These are phyloP conservation scores for Salix dunnii DNA, from an alignment of 345 rosid genomes.

Conservation along the genomic window DNA sequence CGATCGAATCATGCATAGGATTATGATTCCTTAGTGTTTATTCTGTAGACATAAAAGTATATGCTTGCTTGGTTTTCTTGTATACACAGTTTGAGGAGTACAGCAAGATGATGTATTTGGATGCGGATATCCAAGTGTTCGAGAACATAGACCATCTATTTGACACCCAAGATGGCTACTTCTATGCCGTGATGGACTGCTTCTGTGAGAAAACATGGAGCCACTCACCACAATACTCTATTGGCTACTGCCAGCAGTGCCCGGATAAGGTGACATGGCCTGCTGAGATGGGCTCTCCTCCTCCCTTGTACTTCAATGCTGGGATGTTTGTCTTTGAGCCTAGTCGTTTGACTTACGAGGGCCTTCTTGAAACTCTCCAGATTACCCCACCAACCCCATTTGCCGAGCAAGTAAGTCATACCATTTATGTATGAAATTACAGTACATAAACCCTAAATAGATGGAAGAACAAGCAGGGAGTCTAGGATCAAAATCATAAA, in stretches of 20 bases:
- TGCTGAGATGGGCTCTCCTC: conserved; percentile 22
- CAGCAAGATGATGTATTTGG: conserved; percentile 24
- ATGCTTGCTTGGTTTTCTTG: neutral
- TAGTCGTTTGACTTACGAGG: conserved; percentile 14
- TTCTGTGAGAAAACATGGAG: conserved; percentile 28
- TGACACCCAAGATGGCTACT: conserved; percentile 21
- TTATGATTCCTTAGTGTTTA: no score
- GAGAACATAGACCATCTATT: conserved; percentile 22
- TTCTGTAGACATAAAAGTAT: neutral
- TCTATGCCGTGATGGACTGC: conserved; percentile 19
- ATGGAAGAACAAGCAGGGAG: no score
- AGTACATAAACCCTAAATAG: no score
- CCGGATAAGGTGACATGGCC: conserved; percentile 18
- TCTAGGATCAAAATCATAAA: no score
- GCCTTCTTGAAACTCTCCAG: conserved; percentile 14
- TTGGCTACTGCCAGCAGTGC: conserved; percentile 27
- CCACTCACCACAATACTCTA: conserved; percentile 6
- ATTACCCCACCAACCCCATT: conserved; percentile 21
- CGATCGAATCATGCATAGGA: no score
- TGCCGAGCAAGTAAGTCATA: conserved; percentile 16
- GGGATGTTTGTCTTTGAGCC: conserved; percentile 27
- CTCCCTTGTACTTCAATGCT: conserved; percentile 23
- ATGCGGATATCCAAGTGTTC: conserved; percentile 25
- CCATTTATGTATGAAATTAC: no score
- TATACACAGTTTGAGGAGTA: conserved; percentile 17